Percentiles rank a stretch among this genome's conserved stretches.
Evolutionary conservation across 2,329 filamentous ascomycete genomes (phyloP).

Genomic region (Diaporthe nobilis): DNA sequence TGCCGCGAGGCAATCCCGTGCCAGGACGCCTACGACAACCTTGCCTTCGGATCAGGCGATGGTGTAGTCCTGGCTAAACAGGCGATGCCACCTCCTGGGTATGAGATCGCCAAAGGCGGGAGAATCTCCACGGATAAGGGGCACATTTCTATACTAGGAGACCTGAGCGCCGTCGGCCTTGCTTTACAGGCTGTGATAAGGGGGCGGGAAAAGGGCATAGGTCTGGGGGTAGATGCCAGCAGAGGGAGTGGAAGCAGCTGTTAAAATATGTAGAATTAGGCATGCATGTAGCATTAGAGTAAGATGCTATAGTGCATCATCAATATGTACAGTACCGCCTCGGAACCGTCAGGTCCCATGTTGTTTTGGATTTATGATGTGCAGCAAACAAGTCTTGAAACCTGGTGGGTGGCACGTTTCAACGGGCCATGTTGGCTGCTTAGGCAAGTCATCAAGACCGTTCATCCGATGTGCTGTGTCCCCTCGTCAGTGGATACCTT

Average conservation of each 20-base stretch:
- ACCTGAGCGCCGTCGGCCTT: conserved; percentile 83
- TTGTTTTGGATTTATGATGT: conserved; percentile 10
- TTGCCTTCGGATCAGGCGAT: conserved; percentile 89
- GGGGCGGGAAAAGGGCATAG: conserved; percentile 81
- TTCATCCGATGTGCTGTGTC: conserved; percentile 30
- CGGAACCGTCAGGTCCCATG: neutral
- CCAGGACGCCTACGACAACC: conserved; percentile 85
- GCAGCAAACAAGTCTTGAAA: conserved; percentile 31
- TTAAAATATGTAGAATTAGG: conserved; percentile 17
- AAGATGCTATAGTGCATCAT: neutral
- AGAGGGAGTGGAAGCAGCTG: neutral
- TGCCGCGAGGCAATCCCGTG: conserved; percentile 81
- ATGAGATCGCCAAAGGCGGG: conserved; percentile 80
- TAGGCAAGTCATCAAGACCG: neutral
- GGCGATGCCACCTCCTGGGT: conserved; percentile 87
- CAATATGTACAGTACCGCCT: conserved; percentile 5
- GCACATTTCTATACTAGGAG: conserved; percentile 89
- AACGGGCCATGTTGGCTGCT: neutral
- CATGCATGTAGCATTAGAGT: neutral
- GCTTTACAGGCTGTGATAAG: conserved; percentile 78
- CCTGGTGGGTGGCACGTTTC: conserved; percentile 2
- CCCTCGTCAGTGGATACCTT: conserved; percentile 18
- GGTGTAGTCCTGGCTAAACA: conserved; percentile 89
- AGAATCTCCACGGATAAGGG: conserved; percentile 85
- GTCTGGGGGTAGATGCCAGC: conserved; percentile 61